Evolutionary conservation across 2,329 filamentous ascomycete species (phyloP), one percentile per base, ranked within the genome.

Genomic region (Talaromyces verruculosus): DNA sequence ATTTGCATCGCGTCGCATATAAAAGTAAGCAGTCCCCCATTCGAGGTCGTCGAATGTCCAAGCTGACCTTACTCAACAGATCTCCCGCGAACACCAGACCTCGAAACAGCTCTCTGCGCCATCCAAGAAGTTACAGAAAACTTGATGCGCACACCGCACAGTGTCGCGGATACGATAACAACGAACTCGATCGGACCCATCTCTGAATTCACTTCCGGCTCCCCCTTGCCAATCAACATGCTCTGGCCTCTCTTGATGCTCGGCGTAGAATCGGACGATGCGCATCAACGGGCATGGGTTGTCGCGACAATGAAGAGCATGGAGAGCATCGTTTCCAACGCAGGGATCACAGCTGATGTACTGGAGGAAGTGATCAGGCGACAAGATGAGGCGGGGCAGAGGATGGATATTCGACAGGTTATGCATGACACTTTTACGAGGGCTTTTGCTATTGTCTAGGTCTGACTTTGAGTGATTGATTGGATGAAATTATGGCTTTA

Each of bases 181-280:
- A 45, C 62, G 30, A 49, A 59, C 43, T 19, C 62, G 2, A 45
- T 37, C 17, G 62, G 59, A 8, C 7, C 62, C 62, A 79, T 84
- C 0, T 72, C 72, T 11, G 33, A 47, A 1, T 39, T 59, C 6
- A 59, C 28, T 8, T 30, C 62, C 22, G 8, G 53, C 6, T 51
- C 62, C 6, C 77, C 82, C 8, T 74, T 86, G 1, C 84, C 85
- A 0, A 83, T 85, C 58, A 87, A 84, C 66, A 82, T 86, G 77
- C 76, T 87, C 5, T 87, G 84, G 85, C 84, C 84, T 1, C 72
- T 86, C 7, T 74, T 87, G 47, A 85, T 87, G 81, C 78, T 84
- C 68, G 84, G 84, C 0, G 82, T 80, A 8, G 85, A 87, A 70
- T 84, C 85, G 67, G 81, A 84, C n/a, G 80, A 83, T 57, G 47